phyloP scores from a whole-genome alignment of 306 rosid genomes.

The Malus orientalis region DNA sequence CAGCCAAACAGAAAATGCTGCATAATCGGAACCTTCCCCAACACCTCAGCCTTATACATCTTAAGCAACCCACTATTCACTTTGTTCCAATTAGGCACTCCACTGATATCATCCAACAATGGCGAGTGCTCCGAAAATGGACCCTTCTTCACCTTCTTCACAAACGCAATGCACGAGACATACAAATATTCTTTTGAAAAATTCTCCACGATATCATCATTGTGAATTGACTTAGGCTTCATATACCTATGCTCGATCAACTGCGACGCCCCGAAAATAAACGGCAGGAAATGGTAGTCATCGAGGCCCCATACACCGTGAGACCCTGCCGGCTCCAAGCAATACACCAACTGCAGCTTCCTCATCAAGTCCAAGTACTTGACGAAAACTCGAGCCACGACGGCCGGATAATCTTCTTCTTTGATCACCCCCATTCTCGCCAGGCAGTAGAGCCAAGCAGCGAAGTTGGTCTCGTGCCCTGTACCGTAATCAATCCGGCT shows the following conservation, averaged over 20 bases:
- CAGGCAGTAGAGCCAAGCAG: slow-evolving; percentile 81
- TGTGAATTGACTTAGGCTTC: slow-evolving; percentile 96
- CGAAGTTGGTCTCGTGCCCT: slow-evolving; percentile 92
- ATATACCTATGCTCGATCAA: slow-evolving; percentile 84
- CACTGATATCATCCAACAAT: slow-evolving; percentile 92
- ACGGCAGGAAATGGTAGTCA: slow-evolving; percentile 82
- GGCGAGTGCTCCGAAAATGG: slow-evolving; percentile 95
- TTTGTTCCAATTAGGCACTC: slow-evolving; percentile 89
- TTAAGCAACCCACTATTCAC: slow-evolving; percentile 88
- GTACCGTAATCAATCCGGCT: slow-evolving; percentile 92
- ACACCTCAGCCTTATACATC: slow-evolving; percentile 94
- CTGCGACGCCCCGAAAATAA: slow-evolving; percentile 85
- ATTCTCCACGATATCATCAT: slow-evolving; percentile 74
- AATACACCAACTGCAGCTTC: slow-evolving; percentile 70
- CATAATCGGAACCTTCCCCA: slow-evolving; percentile 99
- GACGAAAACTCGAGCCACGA: slow-evolving; percentile 62
- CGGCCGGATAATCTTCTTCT: slow-evolving; percentile 67
- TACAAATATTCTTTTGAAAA: slow-evolving; percentile 71
- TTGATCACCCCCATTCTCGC: slow-evolving; percentile 57
- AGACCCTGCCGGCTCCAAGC: slow-evolving; percentile 91
- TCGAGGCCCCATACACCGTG: slow-evolving; percentile 99
- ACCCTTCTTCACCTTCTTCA: slow-evolving; percentile 95
- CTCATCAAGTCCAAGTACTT: slow-evolving; percentile 84
- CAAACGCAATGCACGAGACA: slow-evolving; percentile 54
- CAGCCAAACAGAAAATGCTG: slow-evolving; percentile 95